A percentile compares a stretch with the other conserved stretches of the same genome.
Evolutionary conservation across 192 early-diverging fungal species (phyloP).

Genomic region (Mycoemilia scoparia): DNA sequence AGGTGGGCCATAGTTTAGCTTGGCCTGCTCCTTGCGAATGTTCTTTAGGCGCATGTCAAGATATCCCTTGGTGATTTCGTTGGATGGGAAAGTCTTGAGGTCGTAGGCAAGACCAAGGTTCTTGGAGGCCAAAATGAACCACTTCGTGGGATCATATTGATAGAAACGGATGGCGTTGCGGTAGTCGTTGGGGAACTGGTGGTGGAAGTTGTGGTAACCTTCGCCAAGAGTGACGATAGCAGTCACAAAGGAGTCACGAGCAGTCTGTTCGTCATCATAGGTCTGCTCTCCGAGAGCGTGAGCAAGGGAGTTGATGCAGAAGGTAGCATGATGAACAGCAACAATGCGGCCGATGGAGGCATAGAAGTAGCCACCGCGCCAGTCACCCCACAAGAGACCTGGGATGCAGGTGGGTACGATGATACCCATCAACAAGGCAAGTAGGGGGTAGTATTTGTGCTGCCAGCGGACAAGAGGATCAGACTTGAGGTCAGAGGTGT

Average conservation of each 20-base stretch:
- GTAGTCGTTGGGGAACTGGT: conserved; percentile 75
- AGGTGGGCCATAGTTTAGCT: conserved; percentile 56
- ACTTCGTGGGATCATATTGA: conserved; percentile 75
- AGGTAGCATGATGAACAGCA: conserved; percentile 71
- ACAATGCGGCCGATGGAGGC: conserved; percentile 54
- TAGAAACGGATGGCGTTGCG: conserved; percentile 59
- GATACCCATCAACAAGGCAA: conserved; percentile 57
- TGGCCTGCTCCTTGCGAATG: conserved; percentile 33
- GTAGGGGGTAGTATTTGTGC: conserved; percentile 52
- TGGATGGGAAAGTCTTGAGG: conserved; percentile 55
- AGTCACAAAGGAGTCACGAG: conserved; percentile 64
- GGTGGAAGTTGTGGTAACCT: conserved; percentile 78
- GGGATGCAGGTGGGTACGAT: conserved; percentile 69
- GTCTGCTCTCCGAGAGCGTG: conserved; percentile 54
- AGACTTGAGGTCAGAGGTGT: conserved; percentile 62
- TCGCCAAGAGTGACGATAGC: conserved; percentile 64
- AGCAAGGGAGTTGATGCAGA: conserved; percentile 72
- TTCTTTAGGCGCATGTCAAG: conserved; percentile 69
- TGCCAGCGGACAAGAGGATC: conserved; percentile 55
- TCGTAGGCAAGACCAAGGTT: conserved; percentile 46
- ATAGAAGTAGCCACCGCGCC: conserved; percentile 63
- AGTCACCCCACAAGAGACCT: conserved; percentile 71
- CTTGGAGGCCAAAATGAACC: conserved; percentile 45
- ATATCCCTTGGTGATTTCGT: conserved; percentile 62
- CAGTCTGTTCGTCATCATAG: conserved; percentile 69